Evolutionary conservation across 768 basidiomycete genomes (phyloP).

Genomic region (Termitomyces heimii): DNA sequence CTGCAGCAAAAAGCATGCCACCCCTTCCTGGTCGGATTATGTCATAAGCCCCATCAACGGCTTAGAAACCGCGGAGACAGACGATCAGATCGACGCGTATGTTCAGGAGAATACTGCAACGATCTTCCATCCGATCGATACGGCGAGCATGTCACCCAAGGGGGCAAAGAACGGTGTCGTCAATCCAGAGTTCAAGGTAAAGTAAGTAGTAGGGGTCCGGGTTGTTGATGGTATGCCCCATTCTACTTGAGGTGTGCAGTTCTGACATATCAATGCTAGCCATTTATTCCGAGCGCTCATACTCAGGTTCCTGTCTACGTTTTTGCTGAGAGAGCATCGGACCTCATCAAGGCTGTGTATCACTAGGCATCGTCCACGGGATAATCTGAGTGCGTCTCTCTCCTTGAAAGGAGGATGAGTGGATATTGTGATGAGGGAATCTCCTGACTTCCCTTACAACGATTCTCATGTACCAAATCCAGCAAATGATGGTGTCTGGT

Average conservation of each 20-base stretch:
- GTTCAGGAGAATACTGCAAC: background rate
- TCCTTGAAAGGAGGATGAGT: no score
- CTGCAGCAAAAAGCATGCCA: slow-evolving; percentile 2
- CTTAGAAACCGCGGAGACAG: background rate
- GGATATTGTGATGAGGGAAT: no score
- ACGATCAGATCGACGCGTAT: slow-evolving; percentile 4
- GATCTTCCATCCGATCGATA: slow-evolving; percentile 15
- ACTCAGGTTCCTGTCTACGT: background rate
- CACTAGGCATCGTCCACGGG: background rate
- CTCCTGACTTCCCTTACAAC: no score
- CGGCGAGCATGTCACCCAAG: slow-evolving; percentile 20
- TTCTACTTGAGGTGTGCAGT: background rate
- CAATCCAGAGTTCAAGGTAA: slow-evolving; percentile 25
- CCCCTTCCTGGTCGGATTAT: slow-evolving; percentile 1
- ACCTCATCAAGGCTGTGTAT: background rate
- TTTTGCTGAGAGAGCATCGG: background rate
- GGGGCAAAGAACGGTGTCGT: slow-evolving; percentile 22
- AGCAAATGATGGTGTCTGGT: no score
- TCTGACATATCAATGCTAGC: background rate
- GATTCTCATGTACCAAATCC: no score
- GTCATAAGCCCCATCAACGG: background rate
- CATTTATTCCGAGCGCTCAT: background rate
- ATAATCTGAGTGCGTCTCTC: no score
- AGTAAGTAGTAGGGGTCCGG: slow-evolving; percentile 21
- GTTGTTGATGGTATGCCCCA: slow-evolving; percentile 20